Conservation (phyloP, 441 rosid species). For the Syzygium malaccense region DNA sequence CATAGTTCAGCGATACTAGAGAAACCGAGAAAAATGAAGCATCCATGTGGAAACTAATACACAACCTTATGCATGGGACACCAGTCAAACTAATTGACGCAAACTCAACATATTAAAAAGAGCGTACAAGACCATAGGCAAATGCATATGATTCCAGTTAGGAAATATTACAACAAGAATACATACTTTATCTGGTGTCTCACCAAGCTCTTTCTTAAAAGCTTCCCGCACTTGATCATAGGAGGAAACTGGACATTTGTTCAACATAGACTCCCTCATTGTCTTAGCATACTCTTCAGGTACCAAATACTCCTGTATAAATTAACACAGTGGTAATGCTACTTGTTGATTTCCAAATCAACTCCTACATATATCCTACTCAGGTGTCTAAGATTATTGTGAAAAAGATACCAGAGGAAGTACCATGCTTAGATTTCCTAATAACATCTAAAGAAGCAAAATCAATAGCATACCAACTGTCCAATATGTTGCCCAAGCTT, state of each 20-base stretch:
- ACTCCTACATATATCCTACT: neutral
- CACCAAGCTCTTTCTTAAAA: constrained; percentile 85
- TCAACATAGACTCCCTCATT: constrained; percentile 91
- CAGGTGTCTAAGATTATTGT: neutral
- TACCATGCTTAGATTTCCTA: neutral
- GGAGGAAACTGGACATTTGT: constrained; percentile 88
- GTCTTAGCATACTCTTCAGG: constrained; percentile 79
- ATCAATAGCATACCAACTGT: constrained; percentile 51
- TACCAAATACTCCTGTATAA: constrained; percentile 68
- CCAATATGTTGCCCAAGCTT: constrained; percentile 95
- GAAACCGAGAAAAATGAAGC: neutral
- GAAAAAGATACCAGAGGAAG: neutral
- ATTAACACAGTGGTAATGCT: neutral
- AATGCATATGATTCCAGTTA: neutral
- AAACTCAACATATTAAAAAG: neutral
- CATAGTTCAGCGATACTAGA: neutral
- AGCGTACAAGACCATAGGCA: neutral
- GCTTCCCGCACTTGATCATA: constrained; percentile 92
- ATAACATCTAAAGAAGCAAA: neutral
- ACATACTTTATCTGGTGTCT: constrained; percentile 74
- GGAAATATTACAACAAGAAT: neutral
- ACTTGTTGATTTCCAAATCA: neutral
- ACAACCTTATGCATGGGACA: neutral
- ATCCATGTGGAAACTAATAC: neutral
- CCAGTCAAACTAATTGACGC: constrained; percentile 1